A percentile compares a stretch with the other conserved stretches of the same genome.
Evolutionary conservation across 2,329 filamentous ascomycete species (phyloP).

Genomic region (Aspergillus intermedius): DNA sequence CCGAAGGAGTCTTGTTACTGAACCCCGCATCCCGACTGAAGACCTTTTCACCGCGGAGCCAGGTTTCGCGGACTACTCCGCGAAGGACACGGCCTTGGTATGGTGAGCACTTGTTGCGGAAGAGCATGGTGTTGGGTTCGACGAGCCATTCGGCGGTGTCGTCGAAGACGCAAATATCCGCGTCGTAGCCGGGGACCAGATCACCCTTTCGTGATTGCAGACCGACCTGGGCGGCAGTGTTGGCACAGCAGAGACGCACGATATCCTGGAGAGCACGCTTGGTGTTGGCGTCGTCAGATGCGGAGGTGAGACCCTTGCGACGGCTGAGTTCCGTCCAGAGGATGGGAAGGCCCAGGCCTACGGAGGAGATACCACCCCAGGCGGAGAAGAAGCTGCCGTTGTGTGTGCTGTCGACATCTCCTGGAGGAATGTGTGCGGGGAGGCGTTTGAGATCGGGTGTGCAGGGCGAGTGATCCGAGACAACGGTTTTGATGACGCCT

Average conservation of each 20-base stretch:
- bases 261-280: constrained; percentile 64
- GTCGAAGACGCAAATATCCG: constrained; percentile 88
- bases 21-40: constrained; percentile 58
- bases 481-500: constrained; percentile 82
- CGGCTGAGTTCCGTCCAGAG: constrained; percentile 70
- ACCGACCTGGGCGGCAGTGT: constrained; percentile 84
- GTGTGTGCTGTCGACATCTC: constrained; percentile 29
- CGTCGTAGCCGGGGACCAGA: constrained; percentile 73
- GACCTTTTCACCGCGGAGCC: constrained; percentile 70
- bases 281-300: constrained; percentile 33
- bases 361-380: constrained; percentile 93
- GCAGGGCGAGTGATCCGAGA: constrained; percentile 93
- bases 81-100: constrained; percentile 76
- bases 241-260: constrained; percentile 75
- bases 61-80: constrained; percentile 78
- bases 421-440: constrained; percentile 58
- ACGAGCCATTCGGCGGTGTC: constrained; percentile 73
- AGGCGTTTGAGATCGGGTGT: constrained; percentile 90
- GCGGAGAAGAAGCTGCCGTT: constrained; percentile 87
- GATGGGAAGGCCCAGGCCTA: constrained; percentile 86
- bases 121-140: constrained; percentile 73
- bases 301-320: constrained; percentile 45
- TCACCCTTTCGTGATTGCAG: constrained; percentile 76
- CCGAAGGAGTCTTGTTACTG: constrained; percentile 27
- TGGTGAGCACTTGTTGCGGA: constrained; percentile 86